These are phyloP conservation scores for Eurotiales sp. DNA, from an alignment of 2,329 filamentous ascomycete species.

Conservation along the genomic window DNA sequence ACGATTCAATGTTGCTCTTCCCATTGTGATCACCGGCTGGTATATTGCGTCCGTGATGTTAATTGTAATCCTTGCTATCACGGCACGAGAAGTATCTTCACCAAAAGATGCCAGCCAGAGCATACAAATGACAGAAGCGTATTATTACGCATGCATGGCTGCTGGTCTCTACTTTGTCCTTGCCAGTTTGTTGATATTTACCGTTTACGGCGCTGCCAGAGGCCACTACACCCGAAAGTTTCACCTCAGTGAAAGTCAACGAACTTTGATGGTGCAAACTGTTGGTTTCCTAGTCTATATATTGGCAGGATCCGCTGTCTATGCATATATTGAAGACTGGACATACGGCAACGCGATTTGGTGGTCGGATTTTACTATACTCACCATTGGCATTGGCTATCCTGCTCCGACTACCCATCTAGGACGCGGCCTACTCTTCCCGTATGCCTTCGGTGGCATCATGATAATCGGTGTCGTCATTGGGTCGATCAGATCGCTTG, in stretches of 20 bases:
- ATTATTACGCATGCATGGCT: slow-evolving; percentile 59
- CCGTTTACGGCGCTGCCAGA: slow-evolving; percentile 52
- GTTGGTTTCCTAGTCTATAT: slow-evolving; percentile 40
- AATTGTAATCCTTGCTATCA: slow-evolving; percentile 49
- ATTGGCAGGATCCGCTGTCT: slow-evolving; percentile 36
- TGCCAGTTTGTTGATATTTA: slow-evolving; percentile 52
- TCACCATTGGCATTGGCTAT: slow-evolving; percentile 35
- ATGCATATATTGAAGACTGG: slow-evolving; percentile 34
- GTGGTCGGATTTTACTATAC: slow-evolving; percentile 32
- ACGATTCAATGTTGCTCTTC: slow-evolving; percentile 54
- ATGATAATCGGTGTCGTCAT: slow-evolving; percentile 33
- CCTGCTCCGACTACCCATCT: slow-evolving; percentile 29
- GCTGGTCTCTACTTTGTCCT: slow-evolving; percentile 56
- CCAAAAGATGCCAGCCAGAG: slow-evolving; percentile 33
- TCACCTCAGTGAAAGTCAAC: slow-evolving; percentile 52
- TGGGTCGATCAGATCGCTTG: slow-evolving; percentile 32
- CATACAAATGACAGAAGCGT: slow-evolving; percentile 51
- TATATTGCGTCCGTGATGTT: slow-evolving; percentile 53
- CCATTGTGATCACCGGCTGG: slow-evolving; percentile 60
- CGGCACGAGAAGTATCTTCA: slow-evolving; percentile 37
- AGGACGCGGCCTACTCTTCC: slow-evolving; percentile 32
- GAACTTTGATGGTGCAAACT: slow-evolving; percentile 49
- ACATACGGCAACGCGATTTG: slow-evolving; percentile 32
- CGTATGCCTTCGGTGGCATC: slow-evolving; percentile 34
- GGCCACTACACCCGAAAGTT: slow-evolving; percentile 56